Conservation (phyloP, 495 filamentous ascomycete species). For the Xylaria sp. region DNA sequence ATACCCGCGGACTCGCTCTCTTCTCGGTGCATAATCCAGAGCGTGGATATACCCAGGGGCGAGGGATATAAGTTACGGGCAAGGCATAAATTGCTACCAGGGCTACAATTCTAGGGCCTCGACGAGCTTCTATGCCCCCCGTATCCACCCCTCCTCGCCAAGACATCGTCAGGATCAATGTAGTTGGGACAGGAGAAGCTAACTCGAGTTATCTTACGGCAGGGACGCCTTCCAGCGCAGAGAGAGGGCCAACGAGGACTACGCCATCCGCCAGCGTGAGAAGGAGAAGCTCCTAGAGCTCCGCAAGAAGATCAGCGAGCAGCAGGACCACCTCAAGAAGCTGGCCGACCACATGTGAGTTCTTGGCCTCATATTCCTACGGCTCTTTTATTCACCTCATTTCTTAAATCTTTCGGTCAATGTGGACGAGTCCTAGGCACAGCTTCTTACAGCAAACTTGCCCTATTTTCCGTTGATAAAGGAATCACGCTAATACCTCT, state of each 20-base stretch:
- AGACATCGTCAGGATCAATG: not conserved
- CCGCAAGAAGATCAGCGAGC: constrained; percentile 77
- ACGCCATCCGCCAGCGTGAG: constrained; percentile 84
- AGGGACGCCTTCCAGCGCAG: constrained; percentile 92
- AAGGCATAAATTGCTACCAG: not conserved
- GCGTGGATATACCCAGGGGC: not conserved
- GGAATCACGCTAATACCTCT: constrained; percentile 32
- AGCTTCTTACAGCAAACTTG: not conserved
- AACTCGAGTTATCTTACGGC: constrained; percentile 12
- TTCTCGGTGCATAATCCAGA: not conserved
- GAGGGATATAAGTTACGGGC: not conserved
- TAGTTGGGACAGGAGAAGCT: not conserved
- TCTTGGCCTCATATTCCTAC: constrained; percentile 35
- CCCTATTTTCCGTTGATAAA: not conserved
- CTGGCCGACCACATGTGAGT: constrained; percentile 84
- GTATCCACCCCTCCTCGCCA: not conserved
- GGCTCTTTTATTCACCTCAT: not conserved
- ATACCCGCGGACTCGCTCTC: not conserved
- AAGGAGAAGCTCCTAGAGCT: constrained; percentile 79
- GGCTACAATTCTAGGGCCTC: not conserved
- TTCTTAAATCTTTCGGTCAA: not conserved
- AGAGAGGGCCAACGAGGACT: constrained; percentile 85
- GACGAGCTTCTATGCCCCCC: not conserved
- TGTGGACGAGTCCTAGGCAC: not conserved
- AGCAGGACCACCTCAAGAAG: constrained; percentile 82